Evolutionary conservation across 2,329 filamentous ascomycete genomes (phyloP).

Genomic region (Fusarium aywerte): DNA sequence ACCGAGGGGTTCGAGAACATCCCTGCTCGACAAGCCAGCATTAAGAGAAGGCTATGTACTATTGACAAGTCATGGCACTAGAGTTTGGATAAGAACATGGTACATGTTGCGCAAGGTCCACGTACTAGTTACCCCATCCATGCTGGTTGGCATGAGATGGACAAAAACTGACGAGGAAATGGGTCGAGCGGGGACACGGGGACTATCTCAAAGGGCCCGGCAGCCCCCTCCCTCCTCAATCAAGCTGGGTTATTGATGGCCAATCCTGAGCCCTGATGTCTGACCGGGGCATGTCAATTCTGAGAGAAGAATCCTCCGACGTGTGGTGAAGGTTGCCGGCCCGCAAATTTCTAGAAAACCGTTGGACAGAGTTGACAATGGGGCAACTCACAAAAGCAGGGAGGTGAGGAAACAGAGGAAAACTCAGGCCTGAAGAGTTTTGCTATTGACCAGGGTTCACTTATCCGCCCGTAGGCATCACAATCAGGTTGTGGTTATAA

Average conservation of each 20-base stretch:
- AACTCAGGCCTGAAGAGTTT: constrained; percentile 44
- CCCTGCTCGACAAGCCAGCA: constrained; percentile 41
- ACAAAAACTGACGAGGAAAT: constrained; percentile 39
- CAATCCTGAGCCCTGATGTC: constrained; percentile 43
- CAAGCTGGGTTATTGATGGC: constrained; percentile 36
- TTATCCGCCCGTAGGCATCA: constrained; percentile 16
- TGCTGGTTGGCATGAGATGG: constrained; percentile 43
- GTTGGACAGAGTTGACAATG: constrained; percentile 42
- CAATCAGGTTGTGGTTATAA: constrained; percentile 19
- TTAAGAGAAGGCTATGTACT: constrained; percentile 43
- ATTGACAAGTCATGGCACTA: constrained; percentile 45
- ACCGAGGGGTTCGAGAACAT: constrained; percentile 49
- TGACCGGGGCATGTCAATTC: constrained; percentile 43
- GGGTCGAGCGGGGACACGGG: constrained; percentile 47
- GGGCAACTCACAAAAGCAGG: constrained; percentile 37
- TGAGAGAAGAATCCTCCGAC: constrained; percentile 50
- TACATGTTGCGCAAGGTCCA: constrained; percentile 35
- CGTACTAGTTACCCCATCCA: constrained; percentile 44
- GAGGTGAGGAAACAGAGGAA: constrained; percentile 43
- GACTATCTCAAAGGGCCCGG: constrained; percentile 46
- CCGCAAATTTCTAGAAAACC: constrained; percentile 51
- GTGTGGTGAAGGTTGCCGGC: constrained; percentile 42
- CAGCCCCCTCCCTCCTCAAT: constrained; percentile 45
- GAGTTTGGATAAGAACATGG: constrained; percentile 37
- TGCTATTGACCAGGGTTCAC: constrained; percentile 41